Evolutionary conservation across 176 grass and related monocot species (phyloP).

Genomic region (Oryza brachyantha): DNA sequence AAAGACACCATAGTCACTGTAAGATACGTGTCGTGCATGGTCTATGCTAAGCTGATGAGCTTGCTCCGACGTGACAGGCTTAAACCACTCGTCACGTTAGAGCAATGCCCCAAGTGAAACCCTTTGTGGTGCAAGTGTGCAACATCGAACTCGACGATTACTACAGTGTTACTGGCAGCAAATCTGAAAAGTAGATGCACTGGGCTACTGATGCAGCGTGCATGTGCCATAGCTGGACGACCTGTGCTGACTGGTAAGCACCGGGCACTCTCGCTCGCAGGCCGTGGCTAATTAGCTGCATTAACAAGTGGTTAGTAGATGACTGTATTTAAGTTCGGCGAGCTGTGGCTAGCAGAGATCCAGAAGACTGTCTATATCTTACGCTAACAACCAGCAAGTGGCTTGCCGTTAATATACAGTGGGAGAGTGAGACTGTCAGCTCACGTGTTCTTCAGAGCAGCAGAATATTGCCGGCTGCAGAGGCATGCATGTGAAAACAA

Average conservation of each 20-base stretch:
- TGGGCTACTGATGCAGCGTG: background rate
- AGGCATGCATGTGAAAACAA: slow-evolving; percentile 29
- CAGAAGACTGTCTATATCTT: background rate
- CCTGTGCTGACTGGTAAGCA: background rate
- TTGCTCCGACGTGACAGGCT: no score
- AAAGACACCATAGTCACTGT: no score
- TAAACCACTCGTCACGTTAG: no score
- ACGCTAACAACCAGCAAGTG: background rate
- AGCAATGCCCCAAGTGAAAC: no score
- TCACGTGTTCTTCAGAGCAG: background rate
- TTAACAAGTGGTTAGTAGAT: slow-evolving; percentile 19
- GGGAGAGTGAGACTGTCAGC: background rate
- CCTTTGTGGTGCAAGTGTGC: no score
- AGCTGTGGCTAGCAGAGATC: slow-evolving; percentile 16
- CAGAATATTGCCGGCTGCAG: background rate
- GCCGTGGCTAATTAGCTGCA: background rate
- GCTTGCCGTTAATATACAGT: slow-evolving; percentile 7
- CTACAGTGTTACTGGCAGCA: background rate
- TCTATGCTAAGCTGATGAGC: no score
- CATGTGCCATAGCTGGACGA: background rate
- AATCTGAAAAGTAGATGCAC: background rate
- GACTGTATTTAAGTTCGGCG: slow-evolving; percentile 8
- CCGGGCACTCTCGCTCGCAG: background rate
- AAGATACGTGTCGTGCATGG: no score
- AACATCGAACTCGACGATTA: background rate